These are phyloP conservation scores for Melampsora larici-populina DNA, from an alignment of 1,284 basidiomycete species.

Conservation along the genomic window DNA sequence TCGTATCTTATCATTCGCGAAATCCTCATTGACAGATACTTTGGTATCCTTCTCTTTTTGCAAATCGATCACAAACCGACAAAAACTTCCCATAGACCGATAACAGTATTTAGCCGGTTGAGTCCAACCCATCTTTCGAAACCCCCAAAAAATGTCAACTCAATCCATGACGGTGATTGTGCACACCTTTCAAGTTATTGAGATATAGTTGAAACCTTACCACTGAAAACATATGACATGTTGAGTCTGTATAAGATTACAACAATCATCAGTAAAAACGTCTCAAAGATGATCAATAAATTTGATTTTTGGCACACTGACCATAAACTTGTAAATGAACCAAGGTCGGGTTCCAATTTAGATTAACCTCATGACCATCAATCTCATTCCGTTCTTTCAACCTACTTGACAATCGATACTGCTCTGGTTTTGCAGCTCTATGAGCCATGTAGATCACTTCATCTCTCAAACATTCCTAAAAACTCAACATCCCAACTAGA, in stretches of 20 bases:
- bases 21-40: not conserved
- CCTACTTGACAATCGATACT: conserved; percentile 66
- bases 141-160: too few relatives aligned
- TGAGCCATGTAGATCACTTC: conserved; percentile 66
- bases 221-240: conserved; percentile 22
- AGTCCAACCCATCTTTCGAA: conserved; percentile 56
- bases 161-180: too few relatives aligned
- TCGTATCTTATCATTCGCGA: not conserved
- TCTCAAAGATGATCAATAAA: too few relatives aligned
- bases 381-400: conserved; percentile 55
- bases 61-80: conserved; percentile 52
- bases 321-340: conserved; percentile 78
- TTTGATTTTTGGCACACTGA: not conserved
- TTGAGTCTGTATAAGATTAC: conserved; percentile 11
- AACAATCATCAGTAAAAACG: not conserved
- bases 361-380: conserved; percentile 47
- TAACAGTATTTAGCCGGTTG: conserved; percentile 55
- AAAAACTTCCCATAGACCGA: conserved; percentile 53
- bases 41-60: conserved; percentile 16
- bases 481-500: conserved; percentile 3
- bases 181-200: not conserved
- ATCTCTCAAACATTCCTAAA: conserved; percentile 5
- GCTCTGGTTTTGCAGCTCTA: conserved; percentile 78
- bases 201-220: not conserved
- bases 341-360: conserved; percentile 63